Percentiles rank a stretch among this genome's conserved stretches.
These are phyloP conservation scores for Chondrus crispus DNA, from an alignment of 23 red algal genomes.

Conservation along the genomic window DNA sequence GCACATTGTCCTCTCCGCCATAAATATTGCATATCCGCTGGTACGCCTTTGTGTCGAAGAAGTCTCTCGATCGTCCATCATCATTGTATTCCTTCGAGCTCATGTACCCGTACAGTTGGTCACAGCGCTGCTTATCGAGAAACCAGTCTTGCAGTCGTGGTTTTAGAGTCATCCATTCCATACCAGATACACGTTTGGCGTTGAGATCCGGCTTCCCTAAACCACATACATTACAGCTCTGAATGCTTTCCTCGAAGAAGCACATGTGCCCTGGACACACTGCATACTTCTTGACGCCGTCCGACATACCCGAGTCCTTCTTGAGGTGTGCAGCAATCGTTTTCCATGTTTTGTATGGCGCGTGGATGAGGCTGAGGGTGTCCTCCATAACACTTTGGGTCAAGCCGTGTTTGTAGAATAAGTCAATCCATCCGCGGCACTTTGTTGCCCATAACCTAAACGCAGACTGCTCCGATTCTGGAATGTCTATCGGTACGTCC, in stretches of 20 bases:
- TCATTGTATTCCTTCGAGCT: background rate
- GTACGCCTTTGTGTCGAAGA: background rate
- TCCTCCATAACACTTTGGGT: slow-evolving; percentile 2
- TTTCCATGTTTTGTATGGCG: slow-evolving; percentile 3
- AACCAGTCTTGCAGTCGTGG: background rate
- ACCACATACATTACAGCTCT: no score
- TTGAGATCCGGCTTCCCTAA: background rate
- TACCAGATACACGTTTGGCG: background rate
- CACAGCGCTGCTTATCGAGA: background rate
- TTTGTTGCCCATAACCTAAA: background rate
- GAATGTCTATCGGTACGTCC: no score
- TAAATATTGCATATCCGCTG: no score
- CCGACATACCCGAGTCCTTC: background rate
- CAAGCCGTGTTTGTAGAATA: background rate
- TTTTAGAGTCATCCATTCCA: background rate
- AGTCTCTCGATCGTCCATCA: background rate
- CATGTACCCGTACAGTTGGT: background rate
- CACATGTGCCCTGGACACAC: slow-evolving; percentile 6
- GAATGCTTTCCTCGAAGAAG: no score
- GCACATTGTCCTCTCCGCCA: background rate
- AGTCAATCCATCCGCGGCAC: background rate
- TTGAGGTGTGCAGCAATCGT: background rate
- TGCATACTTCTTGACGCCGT: background rate
- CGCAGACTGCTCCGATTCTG: no score
- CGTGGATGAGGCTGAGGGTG: background rate